Evolutionary conservation across 1,284 basidiomycete genomes (phyloP).

Genomic region (Moesziomyces antarcticus): DNA sequence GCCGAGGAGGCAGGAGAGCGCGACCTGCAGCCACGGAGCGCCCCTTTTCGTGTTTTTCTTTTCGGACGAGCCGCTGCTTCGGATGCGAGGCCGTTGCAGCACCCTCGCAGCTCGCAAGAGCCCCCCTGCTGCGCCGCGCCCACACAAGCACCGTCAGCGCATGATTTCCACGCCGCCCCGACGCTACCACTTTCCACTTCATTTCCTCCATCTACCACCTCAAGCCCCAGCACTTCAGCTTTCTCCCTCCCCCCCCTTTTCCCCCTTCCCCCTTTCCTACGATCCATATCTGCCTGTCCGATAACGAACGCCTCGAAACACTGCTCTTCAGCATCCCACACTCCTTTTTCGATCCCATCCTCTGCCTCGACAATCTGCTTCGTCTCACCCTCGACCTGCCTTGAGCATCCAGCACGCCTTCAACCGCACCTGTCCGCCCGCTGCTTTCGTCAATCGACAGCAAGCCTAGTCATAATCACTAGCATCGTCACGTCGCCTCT

Average conservation of each 20-base stretch:
- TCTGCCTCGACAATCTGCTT: neutral
- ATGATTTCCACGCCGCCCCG: neutral
- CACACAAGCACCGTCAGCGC: slow-evolving; percentile 2
- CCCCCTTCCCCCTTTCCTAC: neutral
- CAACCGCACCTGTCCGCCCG: slow-evolving; percentile 1
- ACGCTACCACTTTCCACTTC: neutral
- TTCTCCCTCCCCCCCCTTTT: neutral
- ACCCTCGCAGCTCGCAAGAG: too few relatives aligned
- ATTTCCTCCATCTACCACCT: neutral
- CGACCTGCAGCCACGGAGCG: neutral
- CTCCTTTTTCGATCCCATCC: slow-evolving; percentile 15
- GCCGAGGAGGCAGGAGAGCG: slow-evolving; percentile 1
- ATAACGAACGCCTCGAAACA: neutral
- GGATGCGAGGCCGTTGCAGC: slow-evolving; percentile 7
- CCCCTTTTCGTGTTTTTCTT: slow-evolving; percentile 23
- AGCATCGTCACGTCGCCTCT: too few relatives aligned
- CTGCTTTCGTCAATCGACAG: too few relatives aligned
- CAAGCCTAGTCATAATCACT: too few relatives aligned
- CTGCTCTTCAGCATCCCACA: slow-evolving; percentile 49
- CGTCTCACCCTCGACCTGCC: neutral
- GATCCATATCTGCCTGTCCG: neutral
- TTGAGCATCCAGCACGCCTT: neutral
- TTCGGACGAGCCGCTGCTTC: slow-evolving; percentile 9
- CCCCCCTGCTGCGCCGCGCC: neutral
- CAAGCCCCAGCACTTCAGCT: neutral